phyloP scores from a whole-genome alignment of 2,329 filamentous ascomycete genomes.

The Hysterium pulicare region DNA sequence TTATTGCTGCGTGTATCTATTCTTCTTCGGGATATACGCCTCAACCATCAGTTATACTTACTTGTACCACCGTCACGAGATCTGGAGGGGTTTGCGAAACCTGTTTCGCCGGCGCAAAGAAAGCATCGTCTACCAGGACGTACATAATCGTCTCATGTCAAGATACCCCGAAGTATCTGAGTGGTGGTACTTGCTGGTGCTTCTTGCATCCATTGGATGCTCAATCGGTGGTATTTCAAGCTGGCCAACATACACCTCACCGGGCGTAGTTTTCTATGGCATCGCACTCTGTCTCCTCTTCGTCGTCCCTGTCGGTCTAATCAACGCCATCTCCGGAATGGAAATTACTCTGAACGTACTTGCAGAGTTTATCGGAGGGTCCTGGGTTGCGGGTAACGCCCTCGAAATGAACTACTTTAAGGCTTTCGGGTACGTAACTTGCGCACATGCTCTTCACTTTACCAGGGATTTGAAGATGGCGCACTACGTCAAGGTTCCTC shows the following conservation, averaged over 20 bases:
- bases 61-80: constrained; percentile 54
- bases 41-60: constrained; percentile 51
- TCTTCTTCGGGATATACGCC: constrained; percentile 56
- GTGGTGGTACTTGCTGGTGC: constrained; percentile 52
- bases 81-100: constrained; percentile 49
- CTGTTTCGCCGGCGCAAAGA: constrained; percentile 34
- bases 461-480: constrained; percentile 23
- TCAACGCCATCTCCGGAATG: constrained; percentile 53
- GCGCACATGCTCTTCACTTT: constrained; percentile 11
- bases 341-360: constrained; percentile 54
- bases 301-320: constrained; percentile 52
- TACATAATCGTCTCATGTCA: constrained; percentile 51
- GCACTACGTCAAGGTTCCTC: constrained; percentile 59
- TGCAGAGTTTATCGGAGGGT: constrained; percentile 24
- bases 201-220: constrained; percentile 45
- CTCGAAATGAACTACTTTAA: constrained; percentile 11
- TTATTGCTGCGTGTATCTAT: constrained; percentile 52
- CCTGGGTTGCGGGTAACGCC: constrained; percentile 8
- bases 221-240: constrained; percentile 48
- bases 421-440: constrained; percentile 9
- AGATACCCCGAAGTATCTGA: constrained; percentile 50
- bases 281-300: constrained; percentile 50
- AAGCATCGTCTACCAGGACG: constrained; percentile 35
- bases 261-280: constrained; percentile 52
- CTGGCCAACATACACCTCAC: constrained; percentile 52